Conservation (phyloP, 2,329 filamentous ascomycete species). For the Colletotrichum sp. region DNA sequence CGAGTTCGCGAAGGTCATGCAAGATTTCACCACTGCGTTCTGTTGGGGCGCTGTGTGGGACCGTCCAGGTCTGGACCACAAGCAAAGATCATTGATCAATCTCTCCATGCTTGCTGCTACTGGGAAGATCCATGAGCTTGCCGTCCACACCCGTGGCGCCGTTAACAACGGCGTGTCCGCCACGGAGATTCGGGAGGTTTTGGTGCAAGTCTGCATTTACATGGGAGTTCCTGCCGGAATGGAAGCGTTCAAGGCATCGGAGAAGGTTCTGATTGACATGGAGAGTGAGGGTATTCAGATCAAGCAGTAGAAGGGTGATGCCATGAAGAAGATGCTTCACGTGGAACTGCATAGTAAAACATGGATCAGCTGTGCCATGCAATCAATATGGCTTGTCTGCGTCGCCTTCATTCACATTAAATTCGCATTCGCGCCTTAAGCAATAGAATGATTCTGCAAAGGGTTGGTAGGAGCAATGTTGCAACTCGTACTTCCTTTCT, state of each 20-base stretch:
- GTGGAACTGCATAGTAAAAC: background rate
- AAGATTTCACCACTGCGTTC: conserved; percentile 63
- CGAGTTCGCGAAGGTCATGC: conserved; percentile 60
- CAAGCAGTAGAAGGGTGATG: background rate
- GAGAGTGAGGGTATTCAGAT: background rate
- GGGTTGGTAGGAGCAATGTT: too few relatives aligned
- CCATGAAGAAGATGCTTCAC: background rate
- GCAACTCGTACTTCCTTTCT: too few relatives aligned
- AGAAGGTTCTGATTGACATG: background rate
- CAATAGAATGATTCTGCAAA: accelerated
- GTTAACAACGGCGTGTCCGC: conserved; percentile 64
- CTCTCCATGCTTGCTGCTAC: conserved; percentile 66
- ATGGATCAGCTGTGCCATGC: background rate
- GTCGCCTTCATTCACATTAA: background rate
- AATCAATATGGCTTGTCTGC: background rate
- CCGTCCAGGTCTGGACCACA: conserved; percentile 62
- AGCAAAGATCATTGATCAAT: conserved; percentile 65
- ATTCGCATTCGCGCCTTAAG: background rate
- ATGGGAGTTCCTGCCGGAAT: conserved; percentile 38
- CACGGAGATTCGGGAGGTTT: conserved; percentile 56
- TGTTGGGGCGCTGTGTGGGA: conserved; percentile 68
- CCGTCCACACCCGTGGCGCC: conserved; percentile 63
- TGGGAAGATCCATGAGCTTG: conserved; percentile 60
- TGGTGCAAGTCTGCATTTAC: conserved; percentile 45
- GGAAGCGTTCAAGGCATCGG: background rate